Conservation (phyloP, 768 basidiomycete genomes). For the Termitomyces sp. region DNA sequence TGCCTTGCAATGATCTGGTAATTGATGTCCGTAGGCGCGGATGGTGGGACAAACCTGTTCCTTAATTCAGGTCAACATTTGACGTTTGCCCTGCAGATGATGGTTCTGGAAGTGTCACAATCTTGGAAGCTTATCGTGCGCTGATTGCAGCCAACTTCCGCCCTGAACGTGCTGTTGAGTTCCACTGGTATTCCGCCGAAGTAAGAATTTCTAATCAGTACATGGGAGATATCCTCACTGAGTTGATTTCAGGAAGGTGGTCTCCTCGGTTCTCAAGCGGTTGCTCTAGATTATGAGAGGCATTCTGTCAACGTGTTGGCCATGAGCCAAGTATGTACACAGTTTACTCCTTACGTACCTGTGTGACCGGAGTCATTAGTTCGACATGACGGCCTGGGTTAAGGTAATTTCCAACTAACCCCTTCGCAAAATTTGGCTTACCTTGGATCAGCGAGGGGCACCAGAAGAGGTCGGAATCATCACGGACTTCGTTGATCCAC, state of each 20-base stretch:
- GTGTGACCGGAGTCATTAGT: slow-evolving; percentile 38
- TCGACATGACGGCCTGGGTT: slow-evolving; percentile 95
- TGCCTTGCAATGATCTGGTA: slow-evolving; percentile 19
- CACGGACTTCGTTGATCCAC: slow-evolving; percentile 73
- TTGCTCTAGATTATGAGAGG: slow-evolving; percentile 71
- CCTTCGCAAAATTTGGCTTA: slow-evolving; percentile 9
- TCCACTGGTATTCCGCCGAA: slow-evolving; percentile 85
- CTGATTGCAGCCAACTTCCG: slow-evolving; percentile 66
- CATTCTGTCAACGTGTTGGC: slow-evolving; percentile 65
- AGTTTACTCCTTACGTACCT: slow-evolving; percentile 8
- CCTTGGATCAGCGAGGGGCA: slow-evolving; percentile 48
- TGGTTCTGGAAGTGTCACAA: slow-evolving; percentile 77
- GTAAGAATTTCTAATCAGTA: slow-evolving; percentile 27
- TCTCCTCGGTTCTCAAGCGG: slow-evolving; percentile 85
- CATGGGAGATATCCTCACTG: slow-evolving; percentile 10
- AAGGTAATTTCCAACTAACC: slow-evolving; percentile 45
- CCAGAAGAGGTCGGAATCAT: slow-evolving; percentile 81
- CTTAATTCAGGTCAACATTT: slow-evolving; percentile 14
- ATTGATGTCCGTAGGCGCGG: slow-evolving; percentile 37
- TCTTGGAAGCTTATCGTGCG: slow-evolving; percentile 72
- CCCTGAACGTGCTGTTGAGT: slow-evolving; percentile 65
- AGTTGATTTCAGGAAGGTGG: slow-evolving; percentile 63
- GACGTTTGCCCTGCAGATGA: slow-evolving; percentile 48
- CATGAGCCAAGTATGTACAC: slow-evolving; percentile 68
- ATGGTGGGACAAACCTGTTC: slow-evolving; percentile 31